Evolutionary conservation across 495 filamentous ascomycete species (phyloP).

Genomic region (Talaromyces adpressus): DNA sequence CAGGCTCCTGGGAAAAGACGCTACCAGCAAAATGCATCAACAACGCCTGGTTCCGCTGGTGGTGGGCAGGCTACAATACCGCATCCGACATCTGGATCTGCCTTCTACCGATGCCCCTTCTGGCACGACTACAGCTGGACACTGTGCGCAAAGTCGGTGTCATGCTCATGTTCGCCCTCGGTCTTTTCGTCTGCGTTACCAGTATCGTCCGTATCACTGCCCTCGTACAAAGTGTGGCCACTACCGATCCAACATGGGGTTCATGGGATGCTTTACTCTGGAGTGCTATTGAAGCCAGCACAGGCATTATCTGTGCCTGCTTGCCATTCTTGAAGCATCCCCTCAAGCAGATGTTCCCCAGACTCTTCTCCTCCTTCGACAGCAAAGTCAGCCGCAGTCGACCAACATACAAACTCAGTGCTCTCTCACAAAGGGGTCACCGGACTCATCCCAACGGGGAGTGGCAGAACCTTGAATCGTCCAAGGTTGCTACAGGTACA

Average conservation of each 20-base stretch:
- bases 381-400: slow-evolving; percentile 7
- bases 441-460: background rate
- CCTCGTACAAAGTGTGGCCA: slow-evolving; percentile 18
- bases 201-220: slow-evolving; percentile 21
- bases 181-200: slow-evolving; percentile 25
- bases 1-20: slow-evolving; percentile 26
- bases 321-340: slow-evolving; percentile 27
- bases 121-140: slow-evolving; percentile 31
- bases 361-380: slow-evolving; percentile 14
- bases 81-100: slow-evolving; percentile 34
- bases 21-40: slow-evolving; percentile 15
- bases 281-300: slow-evolving; percentile 20
- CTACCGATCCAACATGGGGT: slow-evolving; percentile 16
- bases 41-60: slow-evolving; percentile 16
- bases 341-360: slow-evolving; percentile 20
- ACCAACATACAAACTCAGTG: slow-evolving; percentile 10
- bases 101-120: slow-evolving; percentile 30
- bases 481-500: slow-evolving; percentile 8
- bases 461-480: slow-evolving; percentile 7
- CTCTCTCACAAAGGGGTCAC: background rate
- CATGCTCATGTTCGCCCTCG: slow-evolving; percentile 25
- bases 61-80: slow-evolving; percentile 23
- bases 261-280: slow-evolving; percentile 17
- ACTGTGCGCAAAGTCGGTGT: slow-evolving; percentile 28
- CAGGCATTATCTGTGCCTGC: slow-evolving; percentile 19